A percentile compares a stretch with the other conserved stretches of the same genome.
These are phyloP conservation scores for Yarrowia osloensis DNA, from an alignment of 805 yeast genomes.

Conservation along the genomic window DNA sequence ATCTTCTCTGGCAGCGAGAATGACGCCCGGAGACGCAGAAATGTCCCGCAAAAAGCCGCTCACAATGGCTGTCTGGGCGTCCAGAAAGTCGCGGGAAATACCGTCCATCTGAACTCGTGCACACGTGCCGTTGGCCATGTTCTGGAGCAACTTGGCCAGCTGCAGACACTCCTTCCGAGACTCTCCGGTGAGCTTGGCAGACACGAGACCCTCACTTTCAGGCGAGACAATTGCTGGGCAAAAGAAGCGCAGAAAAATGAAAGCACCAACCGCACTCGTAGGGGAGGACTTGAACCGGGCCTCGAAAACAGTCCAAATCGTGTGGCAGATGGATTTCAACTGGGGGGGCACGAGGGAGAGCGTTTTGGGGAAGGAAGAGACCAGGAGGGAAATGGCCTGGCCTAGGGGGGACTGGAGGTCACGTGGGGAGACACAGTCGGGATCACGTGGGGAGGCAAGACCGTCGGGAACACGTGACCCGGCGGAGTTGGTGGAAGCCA, in stretches of 20 bases:
- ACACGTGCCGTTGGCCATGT: conserved; percentile 37
- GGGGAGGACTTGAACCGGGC: conserved; percentile 61
- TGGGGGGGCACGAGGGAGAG: conserved; percentile 40
- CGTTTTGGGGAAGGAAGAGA: conserved; percentile 58
- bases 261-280: conserved; percentile 76
- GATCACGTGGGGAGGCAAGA: neutral
- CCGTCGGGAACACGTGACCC: neutral
- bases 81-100: neutral
- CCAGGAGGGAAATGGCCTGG: conserved; percentile 21
- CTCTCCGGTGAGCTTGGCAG: conserved; percentile 33
- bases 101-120: conserved; percentile 36
- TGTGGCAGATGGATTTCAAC: conserved; percentile 56
- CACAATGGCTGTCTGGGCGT: conserved; percentile 50
- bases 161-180: conserved; percentile 36
- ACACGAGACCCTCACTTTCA: conserved; percentile 48
- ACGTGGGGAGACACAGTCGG: neutral
- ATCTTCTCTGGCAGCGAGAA: conserved; percentile 37
- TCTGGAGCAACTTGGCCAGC: conserved; percentile 41
- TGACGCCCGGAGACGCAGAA: neutral
- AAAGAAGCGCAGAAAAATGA: conserved; percentile 67
- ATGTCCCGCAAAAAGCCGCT: conserved; percentile 39
- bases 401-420: conserved; percentile 35
- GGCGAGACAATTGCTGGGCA: conserved; percentile 88
- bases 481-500: neutral
- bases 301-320: conserved; percentile 59